Conservation (phyloP, 2,329 filamentous ascomycete genomes). For the Dryadomyces quercus-mongolicae region DNA sequence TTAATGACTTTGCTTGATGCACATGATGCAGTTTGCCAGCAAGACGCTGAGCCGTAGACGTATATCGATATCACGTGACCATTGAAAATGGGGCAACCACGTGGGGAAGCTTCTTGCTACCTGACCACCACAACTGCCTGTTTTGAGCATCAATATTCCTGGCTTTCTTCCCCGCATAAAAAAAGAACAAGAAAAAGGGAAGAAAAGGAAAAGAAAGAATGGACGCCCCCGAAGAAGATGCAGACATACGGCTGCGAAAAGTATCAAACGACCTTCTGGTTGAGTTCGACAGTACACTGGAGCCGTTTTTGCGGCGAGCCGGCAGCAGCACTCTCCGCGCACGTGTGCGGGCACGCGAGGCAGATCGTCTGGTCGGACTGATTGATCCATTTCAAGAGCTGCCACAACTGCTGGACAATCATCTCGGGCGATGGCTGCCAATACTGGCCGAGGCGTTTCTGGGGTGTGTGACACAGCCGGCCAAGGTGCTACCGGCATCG, state of each 20-base stretch:
- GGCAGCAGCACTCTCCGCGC: constrained; percentile 16
- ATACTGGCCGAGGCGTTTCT: constrained; percentile 66
- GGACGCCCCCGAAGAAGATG: constrained; percentile 49
- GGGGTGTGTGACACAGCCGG: constrained; percentile 25
- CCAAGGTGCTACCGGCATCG: constrained; percentile 10
- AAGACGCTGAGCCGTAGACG: no score
- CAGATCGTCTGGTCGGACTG: constrained; percentile 20
- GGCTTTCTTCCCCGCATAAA: neutral
- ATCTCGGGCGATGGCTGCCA: constrained; percentile 65
- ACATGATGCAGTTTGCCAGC: no score
- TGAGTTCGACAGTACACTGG: constrained; percentile 43
- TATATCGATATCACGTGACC: neutral
- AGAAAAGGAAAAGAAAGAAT: constrained; percentile 25
- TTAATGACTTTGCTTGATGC: no score
- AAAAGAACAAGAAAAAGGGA: neutral
- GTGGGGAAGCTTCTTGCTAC: neutral
- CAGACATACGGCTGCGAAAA: constrained; percentile 50
- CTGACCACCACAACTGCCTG: neutral
- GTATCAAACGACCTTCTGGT: constrained; percentile 45
- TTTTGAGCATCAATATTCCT: neutral
- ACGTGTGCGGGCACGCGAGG: constrained; percentile 10
- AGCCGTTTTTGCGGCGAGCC: constrained; percentile 28
- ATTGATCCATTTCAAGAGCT: constrained; percentile 92
- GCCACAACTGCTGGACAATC: constrained; percentile 80
- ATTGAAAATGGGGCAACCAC: neutral